Base-by-base conservation (phyloP, 2,329 filamentous ascomycete species). In the Ophiostoma sp. region DNA sequence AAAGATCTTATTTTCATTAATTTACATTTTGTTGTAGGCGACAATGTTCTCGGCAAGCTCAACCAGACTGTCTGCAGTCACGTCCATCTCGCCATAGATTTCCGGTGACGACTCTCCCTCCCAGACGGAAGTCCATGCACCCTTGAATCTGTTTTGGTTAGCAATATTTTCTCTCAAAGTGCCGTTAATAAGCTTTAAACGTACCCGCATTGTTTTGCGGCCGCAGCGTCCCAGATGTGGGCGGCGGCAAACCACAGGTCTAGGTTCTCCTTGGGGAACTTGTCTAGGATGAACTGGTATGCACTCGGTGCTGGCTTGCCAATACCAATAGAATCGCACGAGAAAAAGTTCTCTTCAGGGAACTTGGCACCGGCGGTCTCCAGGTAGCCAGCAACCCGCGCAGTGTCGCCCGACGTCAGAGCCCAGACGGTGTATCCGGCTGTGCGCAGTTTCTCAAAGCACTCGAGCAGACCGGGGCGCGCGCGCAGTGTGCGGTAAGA, bases 251-350 rank as follows among this genome's bases (percentile, higher is more conserved):
- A 57, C 52, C 23, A 57, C n/a, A 57, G 23, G 52, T 57, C 52
- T 4, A 57, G 52, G 52, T 57, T 57, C 52, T 57, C 52, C 52
- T 57, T 57, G 52, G 52, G 52, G 52, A 57, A 57, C 11, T 57
- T 57, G 52, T 57, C 11, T 10, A 27, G 23, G 17, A 57, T 57
- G 4, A 57, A 31, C 23, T 57, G n/a, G 10, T 57, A 57, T 57
- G 52, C 52, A 15, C 52, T 57, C 10, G 52, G 52, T 13, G 52
- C 52, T n/a, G 8, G 52, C 52, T 57, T 57, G n/a, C 52, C 52
- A 11, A 57, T 57, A n/a, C 23, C 52, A 4, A 57, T 57, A 10
- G 52, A 57, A 27, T 57, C 52, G 10, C 52, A 57, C 1, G 52
- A 57, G 52, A 57, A 57, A 4, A 57, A 57, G 52, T 57, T 27